Conservation (phyloP, 2,329 filamentous ascomycete genomes). For the Fusarium mangiferae region DNA sequence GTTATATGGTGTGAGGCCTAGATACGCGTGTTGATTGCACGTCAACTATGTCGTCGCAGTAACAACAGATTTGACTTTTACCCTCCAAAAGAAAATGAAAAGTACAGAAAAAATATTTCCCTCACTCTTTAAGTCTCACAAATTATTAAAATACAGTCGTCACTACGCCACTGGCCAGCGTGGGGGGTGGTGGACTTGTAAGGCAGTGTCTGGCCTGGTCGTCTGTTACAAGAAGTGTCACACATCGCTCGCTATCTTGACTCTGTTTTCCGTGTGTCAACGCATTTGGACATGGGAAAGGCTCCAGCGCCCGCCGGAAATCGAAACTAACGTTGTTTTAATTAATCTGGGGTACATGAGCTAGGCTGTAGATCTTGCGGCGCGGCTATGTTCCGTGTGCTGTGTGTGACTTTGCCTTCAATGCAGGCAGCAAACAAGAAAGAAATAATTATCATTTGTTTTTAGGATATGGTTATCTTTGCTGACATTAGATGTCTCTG, state of each 20-base stretch:
- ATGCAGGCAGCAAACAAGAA: neutral
- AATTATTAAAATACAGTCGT: constrained; percentile 10
- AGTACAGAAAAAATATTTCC: neutral
- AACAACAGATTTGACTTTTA: neutral
- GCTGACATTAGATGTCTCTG: neutral
- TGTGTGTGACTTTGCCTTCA: constrained; percentile 4
- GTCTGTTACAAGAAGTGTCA: constrained; percentile 3
- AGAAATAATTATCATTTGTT: neutral
- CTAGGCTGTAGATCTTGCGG: constrained; percentile 32
- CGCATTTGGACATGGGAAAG: constrained; percentile 42
- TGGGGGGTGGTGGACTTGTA: constrained; percentile 19
- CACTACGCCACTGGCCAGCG: constrained; percentile 25
- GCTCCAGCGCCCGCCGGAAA: constrained; percentile 37
- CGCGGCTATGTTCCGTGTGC: neutral
- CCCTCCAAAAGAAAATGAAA: neutral
- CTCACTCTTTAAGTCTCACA: neutral
- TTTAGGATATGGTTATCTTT: neutral
- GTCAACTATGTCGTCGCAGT: neutral
- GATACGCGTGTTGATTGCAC: neutral
- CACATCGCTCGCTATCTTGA: constrained; percentile 33
- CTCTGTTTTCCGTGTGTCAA: constrained; percentile 44
- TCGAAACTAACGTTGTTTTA: constrained; percentile 24
- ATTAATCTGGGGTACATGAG: constrained; percentile 44
- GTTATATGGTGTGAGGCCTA: neutral
- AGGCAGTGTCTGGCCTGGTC: neutral